These are phyloP conservation scores for Elaphomyces granulatus DNA, from an alignment of 495 filamentous ascomycete species.

Conservation along the genomic window DNA sequence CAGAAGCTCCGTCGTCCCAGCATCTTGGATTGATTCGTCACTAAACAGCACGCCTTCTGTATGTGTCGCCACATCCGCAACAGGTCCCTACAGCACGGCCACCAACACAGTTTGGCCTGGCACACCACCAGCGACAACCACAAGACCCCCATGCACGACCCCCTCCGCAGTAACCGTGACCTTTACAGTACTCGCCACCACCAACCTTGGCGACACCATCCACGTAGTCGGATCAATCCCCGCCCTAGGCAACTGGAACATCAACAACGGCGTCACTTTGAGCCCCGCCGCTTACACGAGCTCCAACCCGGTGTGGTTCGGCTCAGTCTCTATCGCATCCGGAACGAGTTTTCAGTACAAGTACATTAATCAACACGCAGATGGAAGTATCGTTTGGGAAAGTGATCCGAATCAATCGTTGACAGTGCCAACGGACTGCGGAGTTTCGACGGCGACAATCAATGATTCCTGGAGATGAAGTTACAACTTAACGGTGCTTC, in stretches of 20 bases:
- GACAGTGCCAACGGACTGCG: conserved; percentile 38
- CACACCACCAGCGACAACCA: conserved; percentile 15
- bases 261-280: conserved; percentile 34
- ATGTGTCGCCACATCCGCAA: conserved; percentile 12
- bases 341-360: conserved; percentile 50
- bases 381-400: conserved; percentile 47
- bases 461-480: conserved; percentile 20
- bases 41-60: conserved; percentile 11
- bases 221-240: conserved; percentile 41
- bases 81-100: conserved; percentile 10
- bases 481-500: too few relatives aligned
- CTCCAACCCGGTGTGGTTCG: conserved; percentile 44
- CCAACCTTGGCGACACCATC: conserved; percentile 43
- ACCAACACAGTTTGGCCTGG: conserved; percentile 6
- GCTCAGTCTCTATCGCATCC: conserved; percentile 33
- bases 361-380: conserved; percentile 43
- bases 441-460: conserved; percentile 21
- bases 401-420: conserved; percentile 46
- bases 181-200: conserved; percentile 42
- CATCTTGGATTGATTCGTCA: conserved; percentile 12
- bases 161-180: conserved; percentile 40
- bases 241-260: conserved; percentile 43
- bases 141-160: conserved; percentile 24
- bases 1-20: conserved; percentile 7
- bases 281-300: conserved; percentile 38